Conservation (phyloP, 2,329 filamentous ascomycete genomes). For the Phaeosphaeria sp. region DNA sequence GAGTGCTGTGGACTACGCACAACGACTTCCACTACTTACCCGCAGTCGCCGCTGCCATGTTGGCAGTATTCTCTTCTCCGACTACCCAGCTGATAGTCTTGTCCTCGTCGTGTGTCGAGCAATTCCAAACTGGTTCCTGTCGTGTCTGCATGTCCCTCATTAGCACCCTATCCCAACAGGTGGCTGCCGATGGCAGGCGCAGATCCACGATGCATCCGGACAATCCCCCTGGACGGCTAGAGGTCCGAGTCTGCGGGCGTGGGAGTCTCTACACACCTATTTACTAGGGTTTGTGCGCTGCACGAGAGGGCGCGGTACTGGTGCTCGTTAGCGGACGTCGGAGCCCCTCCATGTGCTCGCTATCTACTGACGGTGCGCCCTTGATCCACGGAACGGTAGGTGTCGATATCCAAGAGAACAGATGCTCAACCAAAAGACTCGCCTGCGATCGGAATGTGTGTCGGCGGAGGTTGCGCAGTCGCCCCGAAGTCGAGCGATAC, state of each 20-base stretch:
- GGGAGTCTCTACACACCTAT: conserved; percentile 38
- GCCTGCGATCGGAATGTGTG: conserved; percentile 17
- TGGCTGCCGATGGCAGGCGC: conserved; percentile 1
- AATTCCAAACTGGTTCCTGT: conserved; percentile 16
- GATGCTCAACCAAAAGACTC: conserved; percentile 9
- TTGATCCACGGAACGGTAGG: conserved; percentile 13
- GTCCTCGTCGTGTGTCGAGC: conserved; percentile 15
- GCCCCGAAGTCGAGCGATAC: conserved; percentile 40
- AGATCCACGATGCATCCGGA: not conserved
- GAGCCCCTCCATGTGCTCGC: conserved; percentile 37
- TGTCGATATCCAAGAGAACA: conserved; percentile 16
- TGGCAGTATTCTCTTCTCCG: conserved; percentile 32
- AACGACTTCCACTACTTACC: conserved; percentile 42
- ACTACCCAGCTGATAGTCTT: conserved; percentile 24
- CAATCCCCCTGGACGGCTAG: not conserved
- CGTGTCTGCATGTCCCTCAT: conserved; percentile 23
- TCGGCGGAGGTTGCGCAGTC: conserved; percentile 24
- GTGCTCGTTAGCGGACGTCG: conserved; percentile 42
- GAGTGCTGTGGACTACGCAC: conserved; percentile 28
- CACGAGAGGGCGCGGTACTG: conserved; percentile 35
- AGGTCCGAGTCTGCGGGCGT: conserved; percentile 11
- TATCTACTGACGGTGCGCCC: conserved; percentile 31
- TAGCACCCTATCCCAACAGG: conserved; percentile 16
- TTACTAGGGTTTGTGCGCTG: conserved; percentile 36
- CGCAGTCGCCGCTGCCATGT: conserved; percentile 51